Evolutionary conservation across 768 basidiomycete species (phyloP).

Genomic region (Glaciozyma martinii): DNA sequence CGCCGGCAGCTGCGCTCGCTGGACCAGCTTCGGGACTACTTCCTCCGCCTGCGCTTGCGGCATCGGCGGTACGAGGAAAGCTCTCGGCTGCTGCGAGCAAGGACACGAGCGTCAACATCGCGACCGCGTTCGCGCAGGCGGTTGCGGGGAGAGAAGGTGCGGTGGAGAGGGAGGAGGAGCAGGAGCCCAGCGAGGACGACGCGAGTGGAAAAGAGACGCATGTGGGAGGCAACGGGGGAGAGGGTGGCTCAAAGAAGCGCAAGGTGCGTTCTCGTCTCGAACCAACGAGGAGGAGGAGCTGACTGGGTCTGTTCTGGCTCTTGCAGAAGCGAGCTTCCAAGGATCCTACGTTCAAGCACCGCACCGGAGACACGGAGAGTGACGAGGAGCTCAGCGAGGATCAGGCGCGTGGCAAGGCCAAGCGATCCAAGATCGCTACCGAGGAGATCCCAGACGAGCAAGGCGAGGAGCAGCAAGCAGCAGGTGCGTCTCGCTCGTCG

Average conservation of each 20-base stretch:
- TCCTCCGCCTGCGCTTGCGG: not conserved
- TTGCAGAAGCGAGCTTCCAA: slow-evolving; percentile 8
- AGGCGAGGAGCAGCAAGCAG: slow-evolving; percentile 7
- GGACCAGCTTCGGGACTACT: not conserved
- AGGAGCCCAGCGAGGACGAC: not conserved
- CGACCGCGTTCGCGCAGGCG: slow-evolving; percentile 68
- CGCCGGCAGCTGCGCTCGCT: not conserved
- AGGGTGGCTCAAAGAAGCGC: slow-evolving; percentile 21
- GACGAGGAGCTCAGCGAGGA: slow-evolving; percentile 15
- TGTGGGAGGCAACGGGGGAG: not conserved
- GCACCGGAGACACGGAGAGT: slow-evolving; percentile 10
- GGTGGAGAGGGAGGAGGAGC: not conserved
- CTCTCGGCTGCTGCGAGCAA: not conserved
- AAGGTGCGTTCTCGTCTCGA: slow-evolving; percentile 13
- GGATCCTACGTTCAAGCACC: slow-evolving; percentile 7
- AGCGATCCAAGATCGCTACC: not conserved
- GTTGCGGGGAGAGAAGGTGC: not conserved
- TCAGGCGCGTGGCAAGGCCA: not conserved
- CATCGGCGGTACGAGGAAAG: not conserved
- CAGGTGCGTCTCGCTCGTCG: not conserved
- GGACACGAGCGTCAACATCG: slow-evolving; percentile 75
- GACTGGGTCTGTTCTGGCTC: not conserved
- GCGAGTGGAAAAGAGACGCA: not conserved
- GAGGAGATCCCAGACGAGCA: slow-evolving; percentile 4
- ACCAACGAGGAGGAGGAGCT: not conserved